A percentile compares a stretch with the other conserved stretches of the same genome.
These are phyloP conservation scores for Cyclotella distinguenda DNA, from an alignment of 108 stramenopile species.

Conservation along the genomic window DNA sequence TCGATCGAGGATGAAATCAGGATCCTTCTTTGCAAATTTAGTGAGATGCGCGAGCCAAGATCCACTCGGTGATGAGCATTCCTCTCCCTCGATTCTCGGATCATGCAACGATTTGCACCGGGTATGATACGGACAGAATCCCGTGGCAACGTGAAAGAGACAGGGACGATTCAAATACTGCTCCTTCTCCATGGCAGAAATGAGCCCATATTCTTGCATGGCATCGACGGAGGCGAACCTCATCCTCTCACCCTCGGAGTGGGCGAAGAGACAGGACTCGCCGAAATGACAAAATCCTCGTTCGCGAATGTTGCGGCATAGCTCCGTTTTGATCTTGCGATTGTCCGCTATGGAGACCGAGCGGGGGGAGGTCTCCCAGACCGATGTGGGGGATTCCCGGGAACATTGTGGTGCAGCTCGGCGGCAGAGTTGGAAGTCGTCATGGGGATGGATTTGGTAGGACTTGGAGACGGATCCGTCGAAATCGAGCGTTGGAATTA, in stretches of 20 bases:
- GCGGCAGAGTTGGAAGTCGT: no score
- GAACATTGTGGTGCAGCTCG: no score
- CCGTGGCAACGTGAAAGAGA: slow-evolving; percentile 30
- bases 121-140: slow-evolving; percentile 26
- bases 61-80: neutral
- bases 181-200: neutral
- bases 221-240: slow-evolving; percentile 11
- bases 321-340: slow-evolving; percentile 34
- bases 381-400: no score
- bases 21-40: slow-evolving; percentile 33
- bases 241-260: slow-evolving; percentile 19
- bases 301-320: slow-evolving; percentile 23
- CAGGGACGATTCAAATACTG: slow-evolving; percentile 18
- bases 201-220: slow-evolving; percentile 10
- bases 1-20: slow-evolving; percentile 19
- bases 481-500: no score
- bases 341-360: no score
- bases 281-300: slow-evolving; percentile 17
- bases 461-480: no score
- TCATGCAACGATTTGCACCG: slow-evolving; percentile 44
- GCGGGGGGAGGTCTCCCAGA: no score
- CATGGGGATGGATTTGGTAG: no score
- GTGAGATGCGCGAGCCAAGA: slow-evolving; percentile 33
- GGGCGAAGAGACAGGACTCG: slow-evolving; percentile 22
- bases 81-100: slow-evolving; percentile 12